These are phyloP conservation scores for Pseudogymnoascus destructans DNA, from an alignment of 2,329 filamentous ascomycete genomes.

Conservation along the genomic window DNA sequence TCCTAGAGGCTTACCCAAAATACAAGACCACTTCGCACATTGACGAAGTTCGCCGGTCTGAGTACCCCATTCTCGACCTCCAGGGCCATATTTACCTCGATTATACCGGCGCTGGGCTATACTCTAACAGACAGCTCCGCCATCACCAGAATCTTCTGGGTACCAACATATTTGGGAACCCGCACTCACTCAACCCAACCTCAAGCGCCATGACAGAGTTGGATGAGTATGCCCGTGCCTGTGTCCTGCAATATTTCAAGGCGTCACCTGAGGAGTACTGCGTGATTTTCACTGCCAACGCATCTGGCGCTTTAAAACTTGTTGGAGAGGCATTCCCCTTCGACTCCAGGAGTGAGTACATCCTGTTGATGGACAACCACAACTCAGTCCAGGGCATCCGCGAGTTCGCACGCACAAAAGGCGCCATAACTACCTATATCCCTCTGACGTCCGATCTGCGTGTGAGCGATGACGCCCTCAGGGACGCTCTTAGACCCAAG, in stretches of 20 bases:
- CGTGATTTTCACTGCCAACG: slow-evolving; percentile 31
- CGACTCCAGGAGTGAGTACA: slow-evolving; percentile 18
- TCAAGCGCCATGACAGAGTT: slow-evolving; percentile 26
- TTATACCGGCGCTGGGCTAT: slow-evolving; percentile 30
- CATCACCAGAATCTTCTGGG: slow-evolving; percentile 26
- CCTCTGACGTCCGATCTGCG: slow-evolving; percentile 24
- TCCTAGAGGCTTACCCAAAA: slow-evolving; percentile 23
- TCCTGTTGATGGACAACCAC: slow-evolving; percentile 32
- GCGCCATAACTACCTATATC: slow-evolving; percentile 25
- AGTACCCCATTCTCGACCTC: slow-evolving; percentile 29
- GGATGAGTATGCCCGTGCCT: slow-evolving; percentile 25
- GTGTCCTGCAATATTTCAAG: slow-evolving; percentile 27
- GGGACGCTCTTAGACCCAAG: slow-evolving; percentile 17
- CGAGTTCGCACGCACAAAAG: slow-evolving; percentile 25
- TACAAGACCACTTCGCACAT: slow-evolving; percentile 25
- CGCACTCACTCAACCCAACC: slow-evolving; percentile 30
- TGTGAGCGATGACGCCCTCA: slow-evolving; percentile 21
- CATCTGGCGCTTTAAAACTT: slow-evolving; percentile 29
- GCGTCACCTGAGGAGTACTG: slow-evolving; percentile 29
- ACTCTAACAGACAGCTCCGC: slow-evolving; percentile 25
- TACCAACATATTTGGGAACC: slow-evolving; percentile 28
- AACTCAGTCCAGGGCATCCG: slow-evolving; percentile 32
- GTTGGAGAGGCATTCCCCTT: slow-evolving; percentile 31
- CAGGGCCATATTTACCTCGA: slow-evolving; percentile 31
- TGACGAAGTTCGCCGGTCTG: slow-evolving; percentile 25